Evolutionary conservation across 1,284 basidiomycete species (phyloP), one percentile per base, ranked within the genome.

Genomic region (Stygiomarasmius scandens): DNA sequence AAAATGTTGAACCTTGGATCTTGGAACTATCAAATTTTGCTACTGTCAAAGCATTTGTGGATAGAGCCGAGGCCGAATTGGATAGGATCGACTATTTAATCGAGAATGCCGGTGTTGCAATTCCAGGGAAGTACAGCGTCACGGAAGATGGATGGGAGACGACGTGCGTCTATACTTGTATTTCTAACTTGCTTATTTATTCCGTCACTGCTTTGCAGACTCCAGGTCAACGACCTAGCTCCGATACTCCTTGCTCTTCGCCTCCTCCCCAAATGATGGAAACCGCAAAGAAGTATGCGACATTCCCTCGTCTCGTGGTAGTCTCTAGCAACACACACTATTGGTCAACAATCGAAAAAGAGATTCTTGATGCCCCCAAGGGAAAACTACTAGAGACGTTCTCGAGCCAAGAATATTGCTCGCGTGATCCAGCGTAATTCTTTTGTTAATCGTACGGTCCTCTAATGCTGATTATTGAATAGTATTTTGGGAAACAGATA

Each of bases 81-180:
- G 70, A 64, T 0, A 56, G 74, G 27, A 61, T 81, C 5, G 77
- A 79, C 59, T 70, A 77, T 10, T 63, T 79, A 1, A 66, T 79
- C 9, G 66, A 68, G 56, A 79, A 79, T 55, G 77, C 76, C 20
- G 77, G 62, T 0, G 58, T 74, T 11, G 29, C 32, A 29, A 19
- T 58, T 11, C 3, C 23, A 0, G 46, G 52, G 5, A 48, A 41
- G 10, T 71, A 70, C 51, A 48, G 61, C 10, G 45, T 64, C 2
- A 76, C 73, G 0, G 53, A 51, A 1, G 75, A 78, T 58, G 74
- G 74, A 5, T 78, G 71, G 70, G 77, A 78, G 56, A 51, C 62
- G 14, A 63, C 65, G 76, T 77, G 62, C 32, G 74, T 64, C 16
- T 9, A 41, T 9, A 41, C 38, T n/a, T n/a, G n/a, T n/a, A n/a